Conservation (phyloP, 805 yeast genomes). For the Wickerhamomyces kurtzmanii region DNA sequence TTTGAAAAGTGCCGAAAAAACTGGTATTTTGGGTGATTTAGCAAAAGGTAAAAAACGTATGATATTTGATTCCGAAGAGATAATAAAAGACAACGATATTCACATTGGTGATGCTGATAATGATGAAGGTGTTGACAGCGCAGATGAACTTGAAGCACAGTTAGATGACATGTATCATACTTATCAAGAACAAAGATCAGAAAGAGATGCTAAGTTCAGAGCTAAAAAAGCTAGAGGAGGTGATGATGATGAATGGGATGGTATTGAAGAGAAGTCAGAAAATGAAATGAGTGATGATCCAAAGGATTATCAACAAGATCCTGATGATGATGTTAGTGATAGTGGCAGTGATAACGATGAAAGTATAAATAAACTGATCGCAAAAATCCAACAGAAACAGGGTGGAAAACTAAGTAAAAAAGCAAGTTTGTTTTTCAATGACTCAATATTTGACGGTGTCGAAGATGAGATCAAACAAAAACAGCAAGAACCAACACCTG, state of each 20-base stretch:
- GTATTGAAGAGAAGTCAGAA: conserved; percentile 57
- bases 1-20: conserved; percentile 75
- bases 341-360: conserved; percentile 65
- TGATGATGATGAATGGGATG: conserved; percentile 74
- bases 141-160: conserved; percentile 69
- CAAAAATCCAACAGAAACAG: conserved; percentile 38
- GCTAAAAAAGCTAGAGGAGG: conserved; percentile 72
- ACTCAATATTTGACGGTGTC: conserved; percentile 42
- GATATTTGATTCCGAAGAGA: conserved; percentile 47
- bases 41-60: conserved; percentile 66
- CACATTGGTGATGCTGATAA: conserved; percentile 34
- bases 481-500: conserved; percentile 5
- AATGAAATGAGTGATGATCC: conserved; percentile 28
- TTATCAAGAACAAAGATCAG: conserved; percentile 58
- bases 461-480: conserved; percentile 10
- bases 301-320: conserved; percentile 33
- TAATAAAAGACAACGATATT: conserved; percentile 46
- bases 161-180: conserved; percentile 72
- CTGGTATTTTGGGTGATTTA: conserved; percentile 69
- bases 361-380: conserved; percentile 49
- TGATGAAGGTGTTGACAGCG: conserved; percentile 37
- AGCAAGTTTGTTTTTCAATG: conserved; percentile 37
- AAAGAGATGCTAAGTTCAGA: conserved; percentile 56
- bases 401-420: conserved; percentile 24
- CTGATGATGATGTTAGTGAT: conserved; percentile 29